Evolutionary conservation across 371 early-diverging fungal genomes (phyloP).

Genomic region (Mucor irregularis): DNA sequence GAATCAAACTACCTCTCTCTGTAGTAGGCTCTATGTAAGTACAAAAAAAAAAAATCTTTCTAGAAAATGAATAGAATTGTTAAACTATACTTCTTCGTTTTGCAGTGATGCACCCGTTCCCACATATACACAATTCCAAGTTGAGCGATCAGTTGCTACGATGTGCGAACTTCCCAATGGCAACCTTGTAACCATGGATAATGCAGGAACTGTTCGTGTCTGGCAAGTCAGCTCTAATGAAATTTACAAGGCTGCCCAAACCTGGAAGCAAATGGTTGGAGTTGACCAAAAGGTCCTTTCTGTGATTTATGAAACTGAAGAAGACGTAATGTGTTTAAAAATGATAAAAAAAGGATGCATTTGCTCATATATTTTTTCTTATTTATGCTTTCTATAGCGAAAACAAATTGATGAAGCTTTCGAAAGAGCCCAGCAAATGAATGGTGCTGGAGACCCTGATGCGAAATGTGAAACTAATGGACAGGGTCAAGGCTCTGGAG

Average conservation of each 20-base stretch:
- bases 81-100: not conserved
- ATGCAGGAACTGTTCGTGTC: conserved; percentile 63
- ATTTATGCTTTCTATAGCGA: not conserved
- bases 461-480: conserved; percentile 34
- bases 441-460: conserved; percentile 41
- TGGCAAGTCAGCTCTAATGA: conserved; percentile 68
- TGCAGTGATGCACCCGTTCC: conserved; percentile 40
- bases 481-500: conserved; percentile 29
- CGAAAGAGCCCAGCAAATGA: conserved; percentile 42
- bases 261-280: conserved; percentile 79
- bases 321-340: conserved; percentile 27
- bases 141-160: conserved; percentile 54
- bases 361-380: not conserved
- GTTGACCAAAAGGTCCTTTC: conserved; percentile 64
- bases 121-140: conserved; percentile 50
- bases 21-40: conserved; percentile 42
- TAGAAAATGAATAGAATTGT: too few relatives aligned
- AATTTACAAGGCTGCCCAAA: conserved; percentile 60
- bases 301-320: conserved; percentile 65
- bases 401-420: conserved; percentile 8
- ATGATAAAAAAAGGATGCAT: not conserved
- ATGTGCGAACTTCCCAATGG: conserved; percentile 71
- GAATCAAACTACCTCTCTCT: conserved; percentile 63
- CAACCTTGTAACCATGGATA: conserved; percentile 67
- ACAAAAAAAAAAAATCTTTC: not conserved